Percentiles rank a stretch among this genome's conserved stretches.
These are phyloP conservation scores for Pseudocercospora eumusae DNA, from an alignment of 2,329 filamentous ascomycete species.

Conservation along the genomic window DNA sequence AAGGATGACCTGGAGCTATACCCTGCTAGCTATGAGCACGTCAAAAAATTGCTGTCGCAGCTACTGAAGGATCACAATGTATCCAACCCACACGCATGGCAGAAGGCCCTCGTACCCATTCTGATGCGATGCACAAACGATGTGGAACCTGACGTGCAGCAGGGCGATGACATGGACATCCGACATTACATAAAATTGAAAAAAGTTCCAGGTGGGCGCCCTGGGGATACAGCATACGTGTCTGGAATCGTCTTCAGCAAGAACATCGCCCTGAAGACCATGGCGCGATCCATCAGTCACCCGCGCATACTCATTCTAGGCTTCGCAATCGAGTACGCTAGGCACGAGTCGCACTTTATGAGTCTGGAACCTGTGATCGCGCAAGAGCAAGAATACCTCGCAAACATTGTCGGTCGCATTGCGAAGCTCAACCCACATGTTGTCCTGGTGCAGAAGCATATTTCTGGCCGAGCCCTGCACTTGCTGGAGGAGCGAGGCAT, in stretches of 20 bases:
- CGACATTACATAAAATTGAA: slow-evolving; percentile 97
- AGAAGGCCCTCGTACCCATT: slow-evolving; percentile 86
- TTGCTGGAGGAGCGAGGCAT: slow-evolving; percentile 87
- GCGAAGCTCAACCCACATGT: slow-evolving; percentile 81
- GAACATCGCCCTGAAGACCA: slow-evolving; percentile 92
- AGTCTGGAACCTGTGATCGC: slow-evolving; percentile 95
- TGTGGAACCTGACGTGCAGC: slow-evolving; percentile 86
- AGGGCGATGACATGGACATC: slow-evolving; percentile 94
- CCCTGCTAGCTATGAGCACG: slow-evolving; percentile 81
- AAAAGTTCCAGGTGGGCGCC: slow-evolving; percentile 86
- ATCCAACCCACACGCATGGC: slow-evolving; percentile 75
- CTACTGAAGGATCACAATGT: slow-evolving; percentile 76
- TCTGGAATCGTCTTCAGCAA: slow-evolving; percentile 97
- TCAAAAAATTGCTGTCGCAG: slow-evolving; percentile 80
- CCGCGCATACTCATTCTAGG: slow-evolving; percentile 90
- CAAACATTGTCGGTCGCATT: slow-evolving; percentile 89
- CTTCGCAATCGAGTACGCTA: slow-evolving; percentile 93
- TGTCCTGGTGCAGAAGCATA: slow-evolving; percentile 86
- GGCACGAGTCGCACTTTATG: slow-evolving; percentile 95
- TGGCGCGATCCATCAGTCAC: slow-evolving; percentile 80
- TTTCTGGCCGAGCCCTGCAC: slow-evolving; percentile 86
- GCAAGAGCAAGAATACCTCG: slow-evolving; percentile 90
- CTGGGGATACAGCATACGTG: slow-evolving; percentile 91
- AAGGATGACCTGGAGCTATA: slow-evolving; percentile 70
- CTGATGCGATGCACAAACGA: slow-evolving; percentile 89